Evolutionary conservation across 495 filamentous ascomycete genomes (phyloP).

Genomic region (Aspergillus bridgeri): DNA sequence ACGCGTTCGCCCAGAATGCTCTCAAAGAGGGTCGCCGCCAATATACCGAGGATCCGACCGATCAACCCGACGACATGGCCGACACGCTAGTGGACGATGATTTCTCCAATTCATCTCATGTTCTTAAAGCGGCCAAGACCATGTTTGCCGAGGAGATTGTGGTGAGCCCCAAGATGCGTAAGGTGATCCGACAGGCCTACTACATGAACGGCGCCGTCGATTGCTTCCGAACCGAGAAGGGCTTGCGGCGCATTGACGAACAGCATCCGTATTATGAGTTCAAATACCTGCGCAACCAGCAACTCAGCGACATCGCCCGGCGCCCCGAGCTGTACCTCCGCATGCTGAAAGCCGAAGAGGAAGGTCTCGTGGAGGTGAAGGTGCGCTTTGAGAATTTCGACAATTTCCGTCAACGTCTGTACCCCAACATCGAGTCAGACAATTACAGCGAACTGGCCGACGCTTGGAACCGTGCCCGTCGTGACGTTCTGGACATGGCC

Average conservation of each 20-base stretch:
- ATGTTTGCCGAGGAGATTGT: constrained; percentile 92
- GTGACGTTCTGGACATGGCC: constrained; percentile 78
- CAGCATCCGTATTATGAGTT: constrained; percentile 96
- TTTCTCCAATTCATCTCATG: constrained; percentile 71
- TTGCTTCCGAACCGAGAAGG: constrained; percentile 89
- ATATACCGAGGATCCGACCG: constrained; percentile 75
- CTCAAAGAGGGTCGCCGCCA: constrained; percentile 71
- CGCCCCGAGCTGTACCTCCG: constrained; percentile 85
- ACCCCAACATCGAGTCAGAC: constrained; percentile 82
- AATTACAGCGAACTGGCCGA: constrained; percentile 94
- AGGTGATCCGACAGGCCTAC: constrained; percentile 74
- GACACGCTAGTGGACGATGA: constrained; percentile 69
- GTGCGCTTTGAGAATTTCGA: constrained; percentile 71
- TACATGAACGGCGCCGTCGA: constrained; percentile 80
- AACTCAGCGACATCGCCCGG: constrained; percentile 70
- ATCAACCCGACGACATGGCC: constrained; percentile 80
- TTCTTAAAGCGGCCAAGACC: constrained; percentile 71
- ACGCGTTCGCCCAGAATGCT: constrained; percentile 80
- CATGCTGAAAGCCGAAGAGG: constrained; percentile 95
- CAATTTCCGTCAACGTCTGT: constrained; percentile 68
- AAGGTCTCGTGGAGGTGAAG: constrained; percentile 81
- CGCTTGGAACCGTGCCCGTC: constrained; percentile 85
- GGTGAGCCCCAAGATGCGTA: constrained; percentile 84
- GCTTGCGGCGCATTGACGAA: constrained; percentile 89
- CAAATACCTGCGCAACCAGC: constrained; percentile 90